Conservation (phyloP, 2,329 filamentous ascomycete species). For the Seiridium cupressi region DNA sequence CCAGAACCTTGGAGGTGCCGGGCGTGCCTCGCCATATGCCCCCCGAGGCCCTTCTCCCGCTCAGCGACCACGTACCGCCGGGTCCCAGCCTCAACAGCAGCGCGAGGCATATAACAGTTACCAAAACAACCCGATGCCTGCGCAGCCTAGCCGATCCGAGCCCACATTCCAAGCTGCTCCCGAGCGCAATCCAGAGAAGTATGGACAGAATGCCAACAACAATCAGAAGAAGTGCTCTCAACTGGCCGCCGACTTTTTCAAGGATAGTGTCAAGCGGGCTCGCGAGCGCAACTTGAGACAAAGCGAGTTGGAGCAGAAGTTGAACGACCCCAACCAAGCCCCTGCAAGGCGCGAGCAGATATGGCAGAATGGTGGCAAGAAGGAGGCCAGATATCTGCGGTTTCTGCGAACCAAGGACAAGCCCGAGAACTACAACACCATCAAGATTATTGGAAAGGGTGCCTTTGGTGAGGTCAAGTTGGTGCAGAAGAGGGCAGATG, state of each 20-base stretch:
- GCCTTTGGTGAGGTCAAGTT: constrained; percentile 98
- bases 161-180: constrained; percentile 77
- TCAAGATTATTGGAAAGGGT: constrained; percentile 99
- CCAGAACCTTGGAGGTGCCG: constrained; percentile 75
- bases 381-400: constrained; percentile 88
- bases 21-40: constrained; percentile 68
- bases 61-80: constrained; percentile 82
- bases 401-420: constrained; percentile 92
- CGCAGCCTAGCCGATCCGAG: constrained; percentile 51
- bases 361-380: constrained; percentile 78
- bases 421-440: constrained; percentile 89
- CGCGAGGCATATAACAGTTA: constrained; percentile 61
- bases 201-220: constrained; percentile 61
- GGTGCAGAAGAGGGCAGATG: constrained; percentile 92
- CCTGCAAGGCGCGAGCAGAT: constrained; percentile 79
- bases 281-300: constrained; percentile 93
- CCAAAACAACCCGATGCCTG: constrained; percentile 69
- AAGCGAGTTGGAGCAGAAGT: constrained; percentile 84
- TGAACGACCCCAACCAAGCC: constrained; percentile 73
- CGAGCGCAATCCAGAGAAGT: constrained; percentile 84
- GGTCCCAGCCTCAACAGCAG: constrained; percentile 60
- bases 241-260: constrained; percentile 88
- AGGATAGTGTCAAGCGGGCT: constrained; percentile 95
- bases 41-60: constrained; percentile 66
- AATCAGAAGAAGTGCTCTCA: constrained; percentile 70